Conservation (phyloP, 768 basidiomycete genomes). For the Boletus huronensis region DNA sequence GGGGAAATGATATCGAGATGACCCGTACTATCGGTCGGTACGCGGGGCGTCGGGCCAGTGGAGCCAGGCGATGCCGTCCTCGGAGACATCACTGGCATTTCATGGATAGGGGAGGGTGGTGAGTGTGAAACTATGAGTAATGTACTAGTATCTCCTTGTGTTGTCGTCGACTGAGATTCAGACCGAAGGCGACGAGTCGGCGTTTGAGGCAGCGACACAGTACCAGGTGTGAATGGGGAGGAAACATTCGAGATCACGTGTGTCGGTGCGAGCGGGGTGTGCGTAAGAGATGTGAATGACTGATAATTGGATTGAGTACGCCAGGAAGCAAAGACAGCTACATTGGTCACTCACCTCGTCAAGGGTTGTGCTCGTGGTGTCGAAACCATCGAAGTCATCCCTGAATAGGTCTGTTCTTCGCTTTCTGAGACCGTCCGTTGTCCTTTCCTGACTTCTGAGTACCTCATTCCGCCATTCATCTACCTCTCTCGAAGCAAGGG, state of each 20-base stretch:
- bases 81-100: slow-evolving; percentile 1
- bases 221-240: slow-evolving; percentile 21
- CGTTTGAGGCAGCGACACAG: slow-evolving; percentile 14
- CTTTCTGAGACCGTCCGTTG: not conserved
- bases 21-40: not conserved
- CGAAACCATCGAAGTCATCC: slow-evolving; percentile 15
- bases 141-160: not conserved
- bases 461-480: slow-evolving; percentile 51
- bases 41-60: not conserved
- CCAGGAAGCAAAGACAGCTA: not conserved
- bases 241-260: slow-evolving; percentile 44
- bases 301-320: slow-evolving; percentile 17
- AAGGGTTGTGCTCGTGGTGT: slow-evolving; percentile 31
- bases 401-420: slow-evolving; percentile 4
- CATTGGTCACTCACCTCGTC: slow-evolving; percentile 43
- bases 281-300: slow-evolving; percentile 46
- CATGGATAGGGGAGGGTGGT: not conserved
- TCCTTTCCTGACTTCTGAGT: slow-evolving; percentile 28
- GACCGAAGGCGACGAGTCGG: slow-evolving; percentile 16
- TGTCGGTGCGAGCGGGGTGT: slow-evolving; percentile 46
- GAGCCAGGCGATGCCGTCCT: not conserved
- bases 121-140: not conserved
- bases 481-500: slow-evolving; percentile 48
- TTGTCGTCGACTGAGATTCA: slow-evolving; percentile 17
- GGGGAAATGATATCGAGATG: slow-evolving; percentile 1